phyloP scores from a whole-genome alignment of 345 rosid species.

The Erucastrum elatum region DNA sequence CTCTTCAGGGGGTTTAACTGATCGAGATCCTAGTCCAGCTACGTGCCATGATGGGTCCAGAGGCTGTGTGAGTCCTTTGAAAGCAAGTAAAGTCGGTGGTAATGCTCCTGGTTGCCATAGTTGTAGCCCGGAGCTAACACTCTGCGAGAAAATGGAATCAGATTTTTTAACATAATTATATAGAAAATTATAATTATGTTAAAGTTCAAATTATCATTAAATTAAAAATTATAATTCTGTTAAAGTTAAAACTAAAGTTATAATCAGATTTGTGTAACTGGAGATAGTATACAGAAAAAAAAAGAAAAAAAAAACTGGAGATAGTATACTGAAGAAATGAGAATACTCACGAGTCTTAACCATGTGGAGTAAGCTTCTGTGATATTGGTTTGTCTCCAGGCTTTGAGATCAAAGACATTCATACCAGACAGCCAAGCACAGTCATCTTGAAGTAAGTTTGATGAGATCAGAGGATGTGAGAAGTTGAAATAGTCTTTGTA shows the following conservation, averaged over 20 bases:
- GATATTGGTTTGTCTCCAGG: slow-evolving; percentile 79
- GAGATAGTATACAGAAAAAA: background rate
- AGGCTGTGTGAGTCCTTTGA: slow-evolving; percentile 65
- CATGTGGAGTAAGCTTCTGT: slow-evolving; percentile 64
- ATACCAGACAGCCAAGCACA: slow-evolving; percentile 94
- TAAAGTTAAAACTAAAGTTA: no score
- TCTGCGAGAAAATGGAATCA: slow-evolving; percentile 45
- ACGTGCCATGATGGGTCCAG: slow-evolving; percentile 86
- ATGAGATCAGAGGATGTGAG: slow-evolving; percentile 68
- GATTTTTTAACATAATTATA: background rate
- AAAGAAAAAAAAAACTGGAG: background rate
- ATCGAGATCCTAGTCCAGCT: slow-evolving; percentile 71
- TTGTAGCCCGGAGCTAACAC: slow-evolving; percentile 57
- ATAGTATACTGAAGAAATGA: background rate
- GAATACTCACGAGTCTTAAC: slow-evolving; percentile 66
- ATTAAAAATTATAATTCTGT: no score
- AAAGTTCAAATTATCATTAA: no score
- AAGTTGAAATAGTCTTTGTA: slow-evolving; percentile 83
- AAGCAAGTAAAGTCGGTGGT: slow-evolving; percentile 76
- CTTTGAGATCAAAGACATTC: slow-evolving; percentile 79
- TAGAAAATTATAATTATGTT: no score
- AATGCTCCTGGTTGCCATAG: slow-evolving; percentile 88
- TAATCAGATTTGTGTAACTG: background rate
- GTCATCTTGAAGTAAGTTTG: slow-evolving; percentile 50
- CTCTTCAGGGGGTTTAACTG: slow-evolving; percentile 38